These are phyloP conservation scores for Phialophora expanda DNA, from an alignment of 2,329 filamentous ascomycete genomes.

Conservation along the genomic window DNA sequence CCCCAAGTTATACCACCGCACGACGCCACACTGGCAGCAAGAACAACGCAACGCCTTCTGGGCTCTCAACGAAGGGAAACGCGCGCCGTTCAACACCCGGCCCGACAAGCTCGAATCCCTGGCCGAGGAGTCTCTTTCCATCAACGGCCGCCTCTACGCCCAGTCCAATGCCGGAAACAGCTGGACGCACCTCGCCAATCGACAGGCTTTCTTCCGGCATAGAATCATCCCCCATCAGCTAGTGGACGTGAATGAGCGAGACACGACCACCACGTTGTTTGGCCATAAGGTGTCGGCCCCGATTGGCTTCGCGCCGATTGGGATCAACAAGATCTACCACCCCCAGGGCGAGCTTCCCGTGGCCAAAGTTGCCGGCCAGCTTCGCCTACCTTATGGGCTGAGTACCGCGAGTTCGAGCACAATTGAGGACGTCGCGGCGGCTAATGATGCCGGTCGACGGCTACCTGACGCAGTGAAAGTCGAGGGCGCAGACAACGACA, in stretches of 20 bases:
- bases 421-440: slow-evolving; percentile 64
- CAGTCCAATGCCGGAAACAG: slow-evolving; percentile 47
- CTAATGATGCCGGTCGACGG: slow-evolving; percentile 55
- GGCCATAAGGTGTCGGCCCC: slow-evolving; percentile 64
- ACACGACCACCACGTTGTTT: slow-evolving; percentile 64
- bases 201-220: slow-evolving; percentile 68
- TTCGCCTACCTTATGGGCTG: slow-evolving; percentile 65
- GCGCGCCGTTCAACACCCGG: slow-evolving; percentile 58
- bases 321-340: slow-evolving; percentile 71
- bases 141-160: slow-evolving; percentile 60
- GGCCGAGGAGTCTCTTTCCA: slow-evolving; percentile 61
- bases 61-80: slow-evolving; percentile 58
- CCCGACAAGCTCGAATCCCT: slow-evolving; percentile 64
- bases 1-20: slow-evolving; percentile 56
- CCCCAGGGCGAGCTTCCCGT: slow-evolving; percentile 63
- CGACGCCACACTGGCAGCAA: slow-evolving; percentile 60
- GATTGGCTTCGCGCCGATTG: slow-evolving; percentile 68
- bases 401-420: slow-evolving; percentile 61
- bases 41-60: slow-evolving; percentile 63
- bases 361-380: slow-evolving; percentile 63
- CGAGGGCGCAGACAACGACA: slow-evolving; percentile 37
- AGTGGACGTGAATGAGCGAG: slow-evolving; percentile 64
- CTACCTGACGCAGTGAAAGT: slow-evolving; percentile 33
- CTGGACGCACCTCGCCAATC: slow-evolving; percentile 59
- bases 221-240: slow-evolving; percentile 67